A percentile compares a stretch with the other conserved stretches of the same genome.
These are phyloP conservation scores for Fusarium cyanostomum DNA, from an alignment of 2,329 filamentous ascomycete genomes.

Conservation along the genomic window DNA sequence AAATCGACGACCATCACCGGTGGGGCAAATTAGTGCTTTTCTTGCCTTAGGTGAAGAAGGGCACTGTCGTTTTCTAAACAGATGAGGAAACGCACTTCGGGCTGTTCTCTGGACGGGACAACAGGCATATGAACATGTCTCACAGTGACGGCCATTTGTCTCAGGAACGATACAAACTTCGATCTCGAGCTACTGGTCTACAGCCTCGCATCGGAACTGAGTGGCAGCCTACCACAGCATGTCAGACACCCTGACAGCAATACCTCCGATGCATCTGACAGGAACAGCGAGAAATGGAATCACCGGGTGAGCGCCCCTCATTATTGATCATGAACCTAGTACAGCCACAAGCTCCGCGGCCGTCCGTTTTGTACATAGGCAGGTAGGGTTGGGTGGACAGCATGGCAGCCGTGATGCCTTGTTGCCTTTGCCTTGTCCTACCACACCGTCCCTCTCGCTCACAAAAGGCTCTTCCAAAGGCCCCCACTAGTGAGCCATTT, in stretches of 20 bases:
- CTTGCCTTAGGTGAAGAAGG: neutral
- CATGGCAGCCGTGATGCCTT: conserved; percentile 31
- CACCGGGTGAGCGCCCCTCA: conserved; percentile 37
- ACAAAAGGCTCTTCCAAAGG: conserved; percentile 45
- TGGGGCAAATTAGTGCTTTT: neutral
- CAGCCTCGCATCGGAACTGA: conserved; percentile 23
- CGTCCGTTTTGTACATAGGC: conserved; percentile 29
- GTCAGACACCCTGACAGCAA: conserved; percentile 13
- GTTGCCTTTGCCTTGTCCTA: conserved; percentile 24
- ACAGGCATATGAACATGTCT: conserved; percentile 3
- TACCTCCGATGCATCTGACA: conserved; percentile 12
- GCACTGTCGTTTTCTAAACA: neutral
- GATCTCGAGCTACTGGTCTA: conserved; percentile 12
- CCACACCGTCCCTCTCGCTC: conserved; percentile 35
- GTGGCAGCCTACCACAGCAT: conserved; percentile 10
- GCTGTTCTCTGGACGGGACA: neutral
- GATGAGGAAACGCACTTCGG: conserved; percentile 2
- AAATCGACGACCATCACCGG: conserved; percentile 17
- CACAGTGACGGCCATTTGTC: conserved; percentile 9
- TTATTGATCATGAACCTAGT: conserved; percentile 40
- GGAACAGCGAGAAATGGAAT: conserved; percentile 29
- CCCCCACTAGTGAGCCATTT: conserved; percentile 41
- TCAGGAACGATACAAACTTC: conserved; percentile 13
- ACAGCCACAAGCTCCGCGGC: conserved; percentile 22
- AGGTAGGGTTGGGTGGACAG: conserved; percentile 29